Percentiles rank a stretch among this genome's conserved stretches.
Evolutionary conservation across 192 early-diverging fungal species (phyloP).

Genomic region (Coemansia sp.): DNA sequence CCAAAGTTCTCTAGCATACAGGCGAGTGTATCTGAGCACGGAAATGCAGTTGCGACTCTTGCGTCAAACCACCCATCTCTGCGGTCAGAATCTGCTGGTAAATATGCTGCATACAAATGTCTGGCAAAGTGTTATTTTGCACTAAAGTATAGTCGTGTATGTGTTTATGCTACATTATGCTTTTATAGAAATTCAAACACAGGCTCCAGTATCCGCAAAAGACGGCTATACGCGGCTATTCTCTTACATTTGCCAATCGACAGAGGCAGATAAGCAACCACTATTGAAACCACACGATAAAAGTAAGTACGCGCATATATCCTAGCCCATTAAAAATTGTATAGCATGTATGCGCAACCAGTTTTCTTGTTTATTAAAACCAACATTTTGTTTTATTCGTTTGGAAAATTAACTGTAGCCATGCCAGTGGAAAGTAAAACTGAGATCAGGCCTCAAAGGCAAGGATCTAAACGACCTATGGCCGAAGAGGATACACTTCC

Average conservation of each 20-base stretch:
- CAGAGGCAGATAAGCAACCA: background rate
- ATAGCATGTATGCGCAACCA: slow-evolving; percentile 1
- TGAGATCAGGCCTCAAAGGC: background rate
- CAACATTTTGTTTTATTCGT: background rate
- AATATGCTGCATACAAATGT: slow-evolving; percentile 1
- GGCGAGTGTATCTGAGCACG: background rate
- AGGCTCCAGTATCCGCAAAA: background rate
- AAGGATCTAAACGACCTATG: background rate
- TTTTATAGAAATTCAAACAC: background rate
- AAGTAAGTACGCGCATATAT: slow-evolving; percentile 16
- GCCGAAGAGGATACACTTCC: background rate
- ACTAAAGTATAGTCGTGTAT: background rate
- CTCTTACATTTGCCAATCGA: slow-evolving; percentile 29
- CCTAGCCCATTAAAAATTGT: background rate
- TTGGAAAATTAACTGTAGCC: background rate
- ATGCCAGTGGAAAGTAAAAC: background rate
- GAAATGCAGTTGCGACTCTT: slow-evolving; percentile 9
- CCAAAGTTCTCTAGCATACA: background rate
- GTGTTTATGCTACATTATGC: background rate
- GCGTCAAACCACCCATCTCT: slow-evolving; percentile 19
- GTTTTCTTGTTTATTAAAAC: background rate
- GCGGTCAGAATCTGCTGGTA: slow-evolving; percentile 4
- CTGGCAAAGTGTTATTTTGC: background rate
- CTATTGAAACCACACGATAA: background rate
- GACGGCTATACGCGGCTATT: slow-evolving; percentile 20